Percentiles rank a stretch among this genome's conserved stretches.
These are phyloP conservation scores for Williopsis jadinii DNA, from an alignment of 1,139 yeast species.

Conservation along the genomic window DNA sequence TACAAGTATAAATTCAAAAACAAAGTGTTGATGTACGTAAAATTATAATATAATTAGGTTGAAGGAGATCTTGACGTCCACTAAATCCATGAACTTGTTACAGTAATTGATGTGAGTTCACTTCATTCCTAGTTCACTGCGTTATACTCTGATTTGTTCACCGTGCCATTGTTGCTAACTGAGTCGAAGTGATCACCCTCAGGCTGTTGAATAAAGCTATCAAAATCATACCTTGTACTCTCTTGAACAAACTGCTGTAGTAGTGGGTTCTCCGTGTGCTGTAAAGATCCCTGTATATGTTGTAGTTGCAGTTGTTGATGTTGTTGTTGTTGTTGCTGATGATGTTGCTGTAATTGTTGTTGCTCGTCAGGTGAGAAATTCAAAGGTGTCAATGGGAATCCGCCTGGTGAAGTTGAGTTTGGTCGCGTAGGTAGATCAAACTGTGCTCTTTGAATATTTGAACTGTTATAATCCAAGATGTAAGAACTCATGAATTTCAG, in stretches of 20 bases:
- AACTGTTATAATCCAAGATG: constrained; percentile 39
- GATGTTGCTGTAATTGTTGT: constrained; percentile 5
- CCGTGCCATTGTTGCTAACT: not conserved
- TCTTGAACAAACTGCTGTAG: constrained; percentile 18
- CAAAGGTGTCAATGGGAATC: not conserved
- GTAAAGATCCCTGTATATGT: not conserved
- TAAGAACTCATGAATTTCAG: constrained; percentile 46
- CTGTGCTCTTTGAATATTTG: constrained; percentile 20
- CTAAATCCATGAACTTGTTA: too few relatives aligned
- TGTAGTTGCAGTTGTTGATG: not conserved
- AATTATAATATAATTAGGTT: not conserved
- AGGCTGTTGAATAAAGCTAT: constrained; percentile 10
- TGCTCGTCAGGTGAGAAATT: constrained; percentile 3
- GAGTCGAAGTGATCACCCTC: constrained; percentile 3
- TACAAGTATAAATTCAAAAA: too few relatives aligned
- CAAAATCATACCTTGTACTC: constrained; percentile 9
- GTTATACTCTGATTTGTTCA: not conserved
- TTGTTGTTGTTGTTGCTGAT: not conserved
- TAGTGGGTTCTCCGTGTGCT: constrained; percentile 9
- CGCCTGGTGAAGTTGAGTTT: constrained; percentile 13
- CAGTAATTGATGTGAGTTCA: too few relatives aligned
- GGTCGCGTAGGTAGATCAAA: constrained; percentile 19
- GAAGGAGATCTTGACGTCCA: too few relatives aligned
- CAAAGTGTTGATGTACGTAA: not conserved
- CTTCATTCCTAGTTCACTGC: too few relatives aligned